Evolutionary conservation across 305 asterid genomes (phyloP).

Genomic region (Fraxinus baroniana): DNA sequence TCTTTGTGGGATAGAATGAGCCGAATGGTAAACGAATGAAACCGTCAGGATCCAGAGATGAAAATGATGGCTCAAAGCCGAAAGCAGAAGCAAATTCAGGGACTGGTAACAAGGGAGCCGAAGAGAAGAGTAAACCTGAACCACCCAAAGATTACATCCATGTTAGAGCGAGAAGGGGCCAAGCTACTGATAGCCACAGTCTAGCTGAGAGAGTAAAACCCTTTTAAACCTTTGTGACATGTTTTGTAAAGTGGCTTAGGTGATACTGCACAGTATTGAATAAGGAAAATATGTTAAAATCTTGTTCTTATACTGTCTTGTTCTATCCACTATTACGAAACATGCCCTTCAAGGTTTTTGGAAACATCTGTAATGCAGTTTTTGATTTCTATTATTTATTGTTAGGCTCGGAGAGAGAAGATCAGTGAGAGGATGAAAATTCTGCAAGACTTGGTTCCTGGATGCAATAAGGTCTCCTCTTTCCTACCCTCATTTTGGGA

Average conservation of each 20-base stretch:
- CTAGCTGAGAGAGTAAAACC: conserved; percentile 75
- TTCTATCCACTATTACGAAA: background rate
- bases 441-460: conserved; percentile 95
- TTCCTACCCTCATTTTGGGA: conserved; percentile 1
- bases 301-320: background rate
- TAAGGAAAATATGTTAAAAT: background rate
- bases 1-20: conserved; percentile 42
- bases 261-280: background rate
- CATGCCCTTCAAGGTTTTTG: background rate
- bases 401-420: conserved; percentile 89
- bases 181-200: conserved; percentile 97
- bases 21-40: conserved; percentile 46
- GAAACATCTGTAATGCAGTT: background rate
- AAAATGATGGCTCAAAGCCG: conserved; percentile 38
- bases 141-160: conserved; percentile 95
- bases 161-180: conserved; percentile 95
- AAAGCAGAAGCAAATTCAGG: conserved; percentile 59
- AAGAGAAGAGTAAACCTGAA: conserved; percentile 54
- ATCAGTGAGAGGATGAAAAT: conserved; percentile 97
- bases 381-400: conserved; percentile 26
- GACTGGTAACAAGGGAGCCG: conserved; percentile 47
- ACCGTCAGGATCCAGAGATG: conserved; percentile 36
- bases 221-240: background rate
- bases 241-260: background rate
- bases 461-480: conserved; percentile 75